Conservation (phyloP, 768 basidiomycete species). For the Tylopilus rubrobrunneus region DNA sequence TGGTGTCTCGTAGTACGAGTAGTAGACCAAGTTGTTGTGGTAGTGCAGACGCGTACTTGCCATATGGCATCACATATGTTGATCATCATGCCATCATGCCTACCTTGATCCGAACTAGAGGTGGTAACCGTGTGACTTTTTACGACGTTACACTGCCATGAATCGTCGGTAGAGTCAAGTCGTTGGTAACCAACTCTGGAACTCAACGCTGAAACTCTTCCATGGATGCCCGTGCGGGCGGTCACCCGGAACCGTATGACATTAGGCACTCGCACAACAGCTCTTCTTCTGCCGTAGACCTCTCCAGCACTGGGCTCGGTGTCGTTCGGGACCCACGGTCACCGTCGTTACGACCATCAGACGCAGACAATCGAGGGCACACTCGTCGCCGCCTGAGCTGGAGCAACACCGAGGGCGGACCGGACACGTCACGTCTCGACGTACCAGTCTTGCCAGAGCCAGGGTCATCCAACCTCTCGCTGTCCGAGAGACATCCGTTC, state of each 20-base stretch:
- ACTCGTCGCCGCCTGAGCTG: slow-evolving; percentile 58
- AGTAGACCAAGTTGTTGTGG: too few species aligned
- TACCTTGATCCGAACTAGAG: too few species aligned
- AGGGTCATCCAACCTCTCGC: slow-evolving; percentile 18
- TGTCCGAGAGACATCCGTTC: slow-evolving; percentile 46
- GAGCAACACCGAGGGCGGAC: slow-evolving; percentile 44
- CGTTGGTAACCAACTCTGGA: neutral
- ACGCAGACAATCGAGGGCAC: slow-evolving; percentile 30
- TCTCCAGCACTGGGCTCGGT: slow-evolving; percentile 45
- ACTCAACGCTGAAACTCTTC: neutral
- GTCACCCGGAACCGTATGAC: neutral
- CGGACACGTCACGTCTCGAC: slow-evolving; percentile 40
- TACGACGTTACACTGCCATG: neutral
- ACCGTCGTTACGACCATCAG: slow-evolving; percentile 18
- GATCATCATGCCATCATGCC: too few species aligned
- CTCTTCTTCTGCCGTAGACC: slow-evolving; percentile 56
- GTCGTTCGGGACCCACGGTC: slow-evolving; percentile 36
- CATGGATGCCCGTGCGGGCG: slow-evolving; percentile 14
- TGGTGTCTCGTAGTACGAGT: too few species aligned
- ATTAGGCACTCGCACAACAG: slow-evolving; percentile 22
- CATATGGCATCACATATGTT: too few species aligned
- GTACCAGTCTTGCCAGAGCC: slow-evolving; percentile 15
- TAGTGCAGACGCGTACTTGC: too few species aligned
- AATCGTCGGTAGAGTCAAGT: neutral
- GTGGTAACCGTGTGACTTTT: too few species aligned